Evolutionary conservation across 2,329 filamentous ascomycete genomes (phyloP), one percentile per base, ranked within the genome.

Genomic region (Aspergillus sp.): DNA sequence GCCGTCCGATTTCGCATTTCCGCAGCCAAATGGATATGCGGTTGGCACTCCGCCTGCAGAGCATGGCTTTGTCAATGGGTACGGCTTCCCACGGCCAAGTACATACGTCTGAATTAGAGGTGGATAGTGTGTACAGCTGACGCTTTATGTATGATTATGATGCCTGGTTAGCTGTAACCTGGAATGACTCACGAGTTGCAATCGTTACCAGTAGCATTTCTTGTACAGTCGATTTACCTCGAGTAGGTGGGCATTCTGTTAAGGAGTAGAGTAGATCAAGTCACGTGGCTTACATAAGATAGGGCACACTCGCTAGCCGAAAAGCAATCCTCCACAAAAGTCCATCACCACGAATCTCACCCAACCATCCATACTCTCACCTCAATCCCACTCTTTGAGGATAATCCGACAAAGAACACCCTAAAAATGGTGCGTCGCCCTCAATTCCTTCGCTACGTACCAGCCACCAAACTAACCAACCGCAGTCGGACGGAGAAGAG

Each of bases 401-500:
- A 69, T 62, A 60, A 63, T 66, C 65, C 66, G 66, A 67, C 66
- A 63, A 47, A 49, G 34, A 51, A 30, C 39, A 47, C 36, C 41
- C 38, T 41, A 49, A 53, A 64, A 60, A 69, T 69, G 66, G 66
- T 69, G 63, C 33, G 58, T 43, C 10, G 13, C 29, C 8, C 26
- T 11, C 28, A 29, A n/a, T 4, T 17, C 19, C 25, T 32, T 22
- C 19, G 15, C 11, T 20, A 29, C n/a, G 28, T 22, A 19, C 27
- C 10, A 32, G 32, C 48, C 49, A 47, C 53, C 44, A 34, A 16
- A 8, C 10, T 15, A 19, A 33, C 16, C 13, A 24, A 15, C 5
- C 15, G 15, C 53, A 95, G 91, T 96, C 89, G 86, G 89, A 96
- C 86, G 89, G 89, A 96, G 91, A 96, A 95, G 89, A 96, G 82